A percentile compares a stretch with the other conserved stretches of the same genome.
These are phyloP conservation scores for Aspergillus costaricaensis DNA, from an alignment of 2,329 filamentous ascomycete genomes.

Conservation along the genomic window DNA sequence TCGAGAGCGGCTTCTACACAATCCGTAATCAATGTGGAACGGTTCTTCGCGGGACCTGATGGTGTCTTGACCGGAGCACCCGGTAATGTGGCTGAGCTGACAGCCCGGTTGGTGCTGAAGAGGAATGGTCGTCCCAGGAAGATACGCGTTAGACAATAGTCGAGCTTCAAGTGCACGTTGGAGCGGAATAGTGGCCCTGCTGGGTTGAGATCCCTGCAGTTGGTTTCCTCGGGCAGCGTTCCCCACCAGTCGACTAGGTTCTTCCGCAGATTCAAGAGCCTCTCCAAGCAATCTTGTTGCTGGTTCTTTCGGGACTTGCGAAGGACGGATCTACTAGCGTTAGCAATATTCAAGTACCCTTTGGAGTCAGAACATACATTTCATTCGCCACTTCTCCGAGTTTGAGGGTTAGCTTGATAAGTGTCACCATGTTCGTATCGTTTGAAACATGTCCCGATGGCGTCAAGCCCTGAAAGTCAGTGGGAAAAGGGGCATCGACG, in stretches of 20 bases:
- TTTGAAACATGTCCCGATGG: slow-evolving; percentile 45
- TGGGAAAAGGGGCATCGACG: slow-evolving; percentile 57
- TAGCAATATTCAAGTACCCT: slow-evolving; percentile 10
- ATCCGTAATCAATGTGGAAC: slow-evolving; percentile 50
- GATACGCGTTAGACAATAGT: slow-evolving; percentile 56
- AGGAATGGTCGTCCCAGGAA: slow-evolving; percentile 59
- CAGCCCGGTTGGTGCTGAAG: slow-evolving; percentile 43
- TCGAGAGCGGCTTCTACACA: slow-evolving; percentile 57
- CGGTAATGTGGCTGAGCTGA: slow-evolving; percentile 25
- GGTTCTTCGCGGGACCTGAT: slow-evolving; percentile 37
- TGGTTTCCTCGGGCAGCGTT: slow-evolving; percentile 39
- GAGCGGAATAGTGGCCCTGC: slow-evolving; percentile 48
- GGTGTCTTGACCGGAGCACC: slow-evolving; percentile 29
- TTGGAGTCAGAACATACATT: slow-evolving; percentile 34
- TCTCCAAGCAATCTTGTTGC: slow-evolving; percentile 44
- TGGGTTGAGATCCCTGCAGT: slow-evolving; percentile 46
- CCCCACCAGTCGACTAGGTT: slow-evolving; percentile 48
- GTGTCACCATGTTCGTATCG: slow-evolving; percentile 51
- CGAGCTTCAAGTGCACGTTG: slow-evolving; percentile 55
- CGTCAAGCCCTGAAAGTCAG: slow-evolving; percentile 49
- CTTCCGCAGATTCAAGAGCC: slow-evolving; percentile 42
- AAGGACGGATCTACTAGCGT: slow-evolving; percentile 38
- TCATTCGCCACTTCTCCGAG: slow-evolving; percentile 44
- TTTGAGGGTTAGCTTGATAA: slow-evolving; percentile 48
- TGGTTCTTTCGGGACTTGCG: slow-evolving; percentile 43